Evolutionary conservation across 208 protist genomes (phyloP).

Genomic region (Leptomonas pyrrhocoris): DNA sequence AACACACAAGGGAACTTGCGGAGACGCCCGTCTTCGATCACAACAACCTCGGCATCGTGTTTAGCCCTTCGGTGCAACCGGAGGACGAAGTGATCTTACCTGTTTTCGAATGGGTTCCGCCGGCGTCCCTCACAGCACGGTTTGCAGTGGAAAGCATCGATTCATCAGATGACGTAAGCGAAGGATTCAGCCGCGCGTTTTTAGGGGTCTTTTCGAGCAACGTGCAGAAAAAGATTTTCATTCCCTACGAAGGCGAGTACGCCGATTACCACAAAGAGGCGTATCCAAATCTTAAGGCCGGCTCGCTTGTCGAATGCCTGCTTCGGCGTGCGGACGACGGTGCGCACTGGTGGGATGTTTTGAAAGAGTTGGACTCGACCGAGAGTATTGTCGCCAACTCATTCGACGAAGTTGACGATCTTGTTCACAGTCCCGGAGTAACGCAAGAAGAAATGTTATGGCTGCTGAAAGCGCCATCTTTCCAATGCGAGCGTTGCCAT

Average conservation of each 20-base stretch:
- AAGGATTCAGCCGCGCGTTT: constrained; percentile 46
- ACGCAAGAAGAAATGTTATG: constrained; percentile 76
- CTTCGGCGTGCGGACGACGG: constrained; percentile 67
- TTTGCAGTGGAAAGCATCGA: constrained; percentile 61
- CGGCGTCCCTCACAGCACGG: constrained; percentile 45
- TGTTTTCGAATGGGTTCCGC: constrained; percentile 64
- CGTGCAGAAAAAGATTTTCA: constrained; percentile 33
- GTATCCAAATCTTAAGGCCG: constrained; percentile 44
- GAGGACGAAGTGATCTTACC: constrained; percentile 20
- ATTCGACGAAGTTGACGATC: constrained; percentile 57
- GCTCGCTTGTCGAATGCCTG: constrained; percentile 69
- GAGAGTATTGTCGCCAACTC: constrained; percentile 32
- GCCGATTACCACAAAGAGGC: constrained; percentile 60
- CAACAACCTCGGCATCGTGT: constrained; percentile 65
- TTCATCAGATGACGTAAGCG: constrained; percentile 30
- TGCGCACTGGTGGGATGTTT: constrained; percentile 87
- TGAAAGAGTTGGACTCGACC: constrained; percentile 43
- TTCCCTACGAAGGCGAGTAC: constrained; percentile 74
- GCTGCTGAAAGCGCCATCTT: constrained; percentile 64
- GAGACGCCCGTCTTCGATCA: constrained; percentile 50
- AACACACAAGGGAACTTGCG: constrained; percentile 35
- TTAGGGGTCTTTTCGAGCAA: constrained; percentile 41
- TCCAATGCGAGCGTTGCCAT: constrained; percentile 76
- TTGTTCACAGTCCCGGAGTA: constrained; percentile 73
- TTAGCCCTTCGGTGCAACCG: constrained; percentile 43